Conservation (phyloP, 805 yeast species). For the Teunomyces atbi region DNA sequence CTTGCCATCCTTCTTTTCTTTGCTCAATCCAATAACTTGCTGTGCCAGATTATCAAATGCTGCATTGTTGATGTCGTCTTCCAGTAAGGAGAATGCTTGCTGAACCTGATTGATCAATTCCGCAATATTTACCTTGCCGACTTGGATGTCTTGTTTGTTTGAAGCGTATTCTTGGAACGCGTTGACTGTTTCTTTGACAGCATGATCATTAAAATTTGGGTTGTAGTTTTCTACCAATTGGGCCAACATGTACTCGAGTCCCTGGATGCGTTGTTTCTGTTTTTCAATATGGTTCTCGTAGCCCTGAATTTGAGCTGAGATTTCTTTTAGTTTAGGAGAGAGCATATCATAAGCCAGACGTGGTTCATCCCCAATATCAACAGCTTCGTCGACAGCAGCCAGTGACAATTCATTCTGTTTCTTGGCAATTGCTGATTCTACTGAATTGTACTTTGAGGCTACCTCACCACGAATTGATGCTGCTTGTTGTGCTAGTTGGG, state of each 20-base stretch:
- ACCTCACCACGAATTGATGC: slow-evolving; percentile 14
- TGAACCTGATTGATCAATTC: slow-evolving; percentile 6
- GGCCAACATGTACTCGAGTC: slow-evolving; percentile 48
- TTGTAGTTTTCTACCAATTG: slow-evolving; percentile 61
- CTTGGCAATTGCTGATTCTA: slow-evolving; percentile 7
- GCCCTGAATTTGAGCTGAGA: slow-evolving; percentile 5
- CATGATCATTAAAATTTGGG: slow-evolving; percentile 81
- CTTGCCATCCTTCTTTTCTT: slow-evolving; percentile 1
- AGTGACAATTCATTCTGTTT: slow-evolving; percentile 9
- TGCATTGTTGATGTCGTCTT: neutral
- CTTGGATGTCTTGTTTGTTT: slow-evolving; percentile 22
- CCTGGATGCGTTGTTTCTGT: slow-evolving; percentile 18
- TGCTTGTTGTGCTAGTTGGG: slow-evolving; percentile 23
- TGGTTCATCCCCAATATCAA: slow-evolving; percentile 5
- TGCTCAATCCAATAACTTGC: slow-evolving; percentile 15
- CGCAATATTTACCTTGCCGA: slow-evolving; percentile 22
- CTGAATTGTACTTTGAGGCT: slow-evolving; percentile 5
- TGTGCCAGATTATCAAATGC: slow-evolving; percentile 21
- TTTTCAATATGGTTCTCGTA: slow-evolving; percentile 6
- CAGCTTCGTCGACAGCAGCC: neutral
- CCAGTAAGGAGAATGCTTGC: neutral
- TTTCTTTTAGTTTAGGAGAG: slow-evolving; percentile 13
- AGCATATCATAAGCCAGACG: slow-evolving; percentile 17
- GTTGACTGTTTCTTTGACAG: slow-evolving; percentile 72
- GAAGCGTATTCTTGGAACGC: slow-evolving; percentile 49